Evolutionary conservation across 345 rosid species (phyloP).

Genomic region (Eucalyptus caleyi): DNA sequence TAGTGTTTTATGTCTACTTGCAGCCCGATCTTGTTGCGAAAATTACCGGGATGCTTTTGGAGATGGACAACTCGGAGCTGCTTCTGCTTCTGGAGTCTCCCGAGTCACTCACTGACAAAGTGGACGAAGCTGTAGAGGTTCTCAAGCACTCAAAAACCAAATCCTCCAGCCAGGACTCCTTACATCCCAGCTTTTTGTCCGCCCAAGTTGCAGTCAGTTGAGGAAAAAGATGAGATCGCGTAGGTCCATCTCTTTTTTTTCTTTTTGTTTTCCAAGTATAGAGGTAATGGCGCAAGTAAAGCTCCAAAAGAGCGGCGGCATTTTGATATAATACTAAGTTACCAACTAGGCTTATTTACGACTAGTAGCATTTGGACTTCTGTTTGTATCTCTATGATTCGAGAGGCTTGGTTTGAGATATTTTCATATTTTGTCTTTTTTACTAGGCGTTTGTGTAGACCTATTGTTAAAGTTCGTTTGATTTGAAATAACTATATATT

Average conservation of each 20-base stretch:
- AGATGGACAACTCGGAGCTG: conserved; percentile 66
- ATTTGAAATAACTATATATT: neutral
- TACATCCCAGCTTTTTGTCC: conserved; percentile 31
- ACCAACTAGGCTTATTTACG: neutral
- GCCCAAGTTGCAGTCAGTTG: conserved; percentile 52
- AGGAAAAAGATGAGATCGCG: neutral
- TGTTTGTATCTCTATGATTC: neutral
- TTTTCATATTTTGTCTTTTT: neutral
- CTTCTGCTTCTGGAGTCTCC: conserved; percentile 54
- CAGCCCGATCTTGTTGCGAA: conserved; percentile 71
- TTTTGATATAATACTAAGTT: neutral
- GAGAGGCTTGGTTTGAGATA: neutral
- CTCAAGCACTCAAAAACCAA: conserved; percentile 46
- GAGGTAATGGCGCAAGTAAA: neutral
- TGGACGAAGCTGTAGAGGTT: conserved; percentile 61
- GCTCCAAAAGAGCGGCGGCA: neutral
- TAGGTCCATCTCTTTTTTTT: neutral
- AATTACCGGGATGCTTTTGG: conserved; percentile 76
- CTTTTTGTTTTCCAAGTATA: neutral
- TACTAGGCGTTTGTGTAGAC: neutral
- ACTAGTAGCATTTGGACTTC: neutral
- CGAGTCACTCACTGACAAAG: conserved; percentile 36
- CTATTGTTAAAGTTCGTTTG: neutral
- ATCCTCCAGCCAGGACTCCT: conserved; percentile 20
- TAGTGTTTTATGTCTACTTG: neutral